A percentile compares a stretch with the other conserved stretches of the same genome.
phyloP scores from a whole-genome alignment of 2,329 filamentous ascomycete genomes.

The Trichoderma sp. region DNA sequence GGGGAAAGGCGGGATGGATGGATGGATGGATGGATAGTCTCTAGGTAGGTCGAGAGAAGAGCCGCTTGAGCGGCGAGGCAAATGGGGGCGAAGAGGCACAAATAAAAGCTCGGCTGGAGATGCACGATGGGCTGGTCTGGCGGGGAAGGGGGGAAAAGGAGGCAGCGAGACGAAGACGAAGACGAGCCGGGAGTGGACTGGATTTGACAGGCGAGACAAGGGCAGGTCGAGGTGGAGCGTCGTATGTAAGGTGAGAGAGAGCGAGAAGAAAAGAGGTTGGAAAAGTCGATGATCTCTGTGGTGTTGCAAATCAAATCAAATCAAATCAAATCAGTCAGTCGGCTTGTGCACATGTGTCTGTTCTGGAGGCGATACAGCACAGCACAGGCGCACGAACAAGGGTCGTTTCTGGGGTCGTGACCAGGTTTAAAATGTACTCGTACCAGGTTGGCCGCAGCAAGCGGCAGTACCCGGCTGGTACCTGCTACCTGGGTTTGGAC shows the following conservation, averaged over 20 bases:
- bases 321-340: not conserved
- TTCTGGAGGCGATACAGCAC: not conserved
- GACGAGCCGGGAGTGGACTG: not conserved
- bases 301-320: not conserved
- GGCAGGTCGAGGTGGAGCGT: constrained; percentile 10
- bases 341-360: not conserved
- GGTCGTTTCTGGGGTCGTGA: constrained; percentile 13
- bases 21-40: not conserved
- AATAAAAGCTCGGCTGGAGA: constrained; percentile 13
- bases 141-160: not conserved
- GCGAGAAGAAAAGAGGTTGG: constrained; percentile 3
- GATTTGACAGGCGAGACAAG: not conserved
- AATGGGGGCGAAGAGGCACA: constrained; percentile 16
- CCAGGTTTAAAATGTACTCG: not conserved
- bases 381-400: not conserved
- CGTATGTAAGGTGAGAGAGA: not conserved
- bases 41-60: not conserved
- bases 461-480: not conserved
- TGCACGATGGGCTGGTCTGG: not conserved
- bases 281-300: constrained; percentile 3
- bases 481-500: not conserved
- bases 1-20: constrained; percentile 2
- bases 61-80: constrained; percentile 15
- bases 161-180: not conserved
- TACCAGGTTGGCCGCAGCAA: not conserved